A percentile compares a stretch with the other conserved stretches of the same genome.
Evolutionary conservation across 139 green algal species (phyloP).

Genomic region (Tetradesmus obliquus): DNA sequence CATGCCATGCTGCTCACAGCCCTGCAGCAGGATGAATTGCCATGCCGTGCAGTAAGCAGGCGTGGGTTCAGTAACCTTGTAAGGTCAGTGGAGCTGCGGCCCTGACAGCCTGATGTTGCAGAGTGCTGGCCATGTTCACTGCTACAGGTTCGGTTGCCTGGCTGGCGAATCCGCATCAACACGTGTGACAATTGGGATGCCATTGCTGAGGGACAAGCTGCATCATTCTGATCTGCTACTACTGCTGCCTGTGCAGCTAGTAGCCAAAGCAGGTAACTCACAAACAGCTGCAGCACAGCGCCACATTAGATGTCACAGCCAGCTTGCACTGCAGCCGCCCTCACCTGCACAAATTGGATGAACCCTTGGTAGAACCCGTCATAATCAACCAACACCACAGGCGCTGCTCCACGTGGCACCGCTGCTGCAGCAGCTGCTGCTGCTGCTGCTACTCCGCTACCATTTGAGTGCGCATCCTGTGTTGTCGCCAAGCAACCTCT

Average conservation of each 20-base stretch:
- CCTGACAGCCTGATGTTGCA: too few relatives aligned
- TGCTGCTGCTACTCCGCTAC: neutral
- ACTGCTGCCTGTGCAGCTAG: too few relatives aligned
- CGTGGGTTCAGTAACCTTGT: neutral
- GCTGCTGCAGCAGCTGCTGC: constrained; percentile 5
- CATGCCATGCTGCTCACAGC: constrained; percentile 56
- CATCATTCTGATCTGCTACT: too few relatives aligned
- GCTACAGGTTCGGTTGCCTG: too few relatives aligned
- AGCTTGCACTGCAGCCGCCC: neutral
- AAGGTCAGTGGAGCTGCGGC: neutral
- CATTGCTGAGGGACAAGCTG: neutral
- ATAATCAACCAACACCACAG: constrained; percentile 55
- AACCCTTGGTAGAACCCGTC: constrained; percentile 64
- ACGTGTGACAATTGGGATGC: neutral
- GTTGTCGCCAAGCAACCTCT: neutral
- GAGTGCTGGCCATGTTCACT: too few relatives aligned
- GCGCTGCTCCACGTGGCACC: neutral
- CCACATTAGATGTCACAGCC: too few relatives aligned
- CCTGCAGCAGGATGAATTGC: neutral
- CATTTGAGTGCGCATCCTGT: neutral
- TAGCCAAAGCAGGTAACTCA: too few relatives aligned
- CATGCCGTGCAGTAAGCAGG: neutral
- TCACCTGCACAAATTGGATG: constrained; percentile 51
- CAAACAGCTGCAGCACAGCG: too few relatives aligned
- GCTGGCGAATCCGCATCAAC: too few relatives aligned